phyloP scores from a whole-genome alignment of 768 basidiomycete species.

The Rhodosporidiobolus sp. region DNA sequence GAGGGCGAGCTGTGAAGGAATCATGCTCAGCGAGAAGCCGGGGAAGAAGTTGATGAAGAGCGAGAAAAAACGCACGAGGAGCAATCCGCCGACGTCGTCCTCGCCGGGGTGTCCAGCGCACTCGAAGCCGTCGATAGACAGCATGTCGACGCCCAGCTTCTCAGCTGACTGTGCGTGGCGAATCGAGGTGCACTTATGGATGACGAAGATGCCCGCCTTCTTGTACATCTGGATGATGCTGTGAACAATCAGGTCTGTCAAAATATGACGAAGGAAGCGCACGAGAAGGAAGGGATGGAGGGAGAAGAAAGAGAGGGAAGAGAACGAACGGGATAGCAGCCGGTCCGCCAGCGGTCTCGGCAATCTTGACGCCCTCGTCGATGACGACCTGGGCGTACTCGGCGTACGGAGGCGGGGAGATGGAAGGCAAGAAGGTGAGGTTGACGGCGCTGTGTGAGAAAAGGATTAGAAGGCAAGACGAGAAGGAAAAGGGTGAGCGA shows the following conservation, averaged over 20 bases:
- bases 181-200: slow-evolving; percentile 87
- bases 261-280: no score
- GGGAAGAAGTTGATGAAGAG: neutral
- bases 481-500: neutral
- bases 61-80: slow-evolving; percentile 58
- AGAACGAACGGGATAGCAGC: slow-evolving; percentile 45
- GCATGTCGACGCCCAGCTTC: slow-evolving; percentile 45
- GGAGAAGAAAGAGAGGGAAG: no score
- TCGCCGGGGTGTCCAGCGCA: slow-evolving; percentile 91
- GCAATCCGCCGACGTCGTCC: slow-evolving; percentile 82
- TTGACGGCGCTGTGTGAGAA: slow-evolving; percentile 39
- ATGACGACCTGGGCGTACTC: slow-evolving; percentile 62
- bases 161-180: slow-evolving; percentile 79
- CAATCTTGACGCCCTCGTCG: slow-evolving; percentile 81
- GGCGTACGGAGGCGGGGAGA: slow-evolving; percentile 85
- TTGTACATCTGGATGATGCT: slow-evolving; percentile 69
- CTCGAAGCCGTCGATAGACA: slow-evolving; percentile 37
- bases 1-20: slow-evolving; percentile 1
- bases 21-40: slow-evolving; percentile 17
- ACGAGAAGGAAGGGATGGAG: no score
- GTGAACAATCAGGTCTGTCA: no score
- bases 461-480: no score
- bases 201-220: slow-evolving; percentile 58
- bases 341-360: slow-evolving; percentile 90
- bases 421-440: slow-evolving; percentile 67